phyloP scores from a whole-genome alignment of 1,284 basidiomycete genomes.

The Sutorius eximius region DNA sequence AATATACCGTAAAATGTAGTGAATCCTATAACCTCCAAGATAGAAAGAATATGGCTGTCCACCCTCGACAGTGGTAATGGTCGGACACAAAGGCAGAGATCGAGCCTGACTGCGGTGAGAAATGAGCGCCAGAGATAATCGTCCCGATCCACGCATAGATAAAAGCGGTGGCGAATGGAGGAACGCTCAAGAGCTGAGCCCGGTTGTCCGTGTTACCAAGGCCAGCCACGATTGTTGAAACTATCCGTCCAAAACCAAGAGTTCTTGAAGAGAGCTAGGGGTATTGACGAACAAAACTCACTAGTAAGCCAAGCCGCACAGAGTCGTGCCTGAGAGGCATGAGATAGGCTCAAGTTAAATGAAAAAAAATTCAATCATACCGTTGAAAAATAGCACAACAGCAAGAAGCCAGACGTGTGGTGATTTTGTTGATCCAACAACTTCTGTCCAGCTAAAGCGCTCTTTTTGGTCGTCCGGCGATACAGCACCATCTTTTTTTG shows the following conservation, averaged over 20 bases:
- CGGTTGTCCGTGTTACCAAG: slow-evolving; percentile 45
- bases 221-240: slow-evolving; percentile 49
- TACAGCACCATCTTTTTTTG: slow-evolving; percentile 31
- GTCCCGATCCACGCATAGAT: slow-evolving; percentile 31
- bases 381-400: slow-evolving; percentile 29
- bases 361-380: slow-evolving; percentile 11
- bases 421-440: slow-evolving; percentile 38
- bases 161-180: slow-evolving; percentile 48
- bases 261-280: neutral
- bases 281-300: slow-evolving; percentile 6
- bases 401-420: slow-evolving; percentile 36
- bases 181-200: slow-evolving; percentile 52
- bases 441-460: slow-evolving; percentile 38
- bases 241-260: slow-evolving; percentile 24
- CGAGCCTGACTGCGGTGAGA: slow-evolving; percentile 30
- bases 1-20: slow-evolving; percentile 47
- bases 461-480: slow-evolving; percentile 36
- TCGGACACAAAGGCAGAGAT: slow-evolving; percentile 46
- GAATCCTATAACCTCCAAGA: slow-evolving; percentile 45
- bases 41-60: slow-evolving; percentile 37
- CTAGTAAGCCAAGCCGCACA: slow-evolving; percentile 45
- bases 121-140: neutral
- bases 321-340: slow-evolving; percentile 37
- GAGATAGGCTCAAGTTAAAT: slow-evolving; percentile 6
- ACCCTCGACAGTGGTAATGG: slow-evolving; percentile 44